Evolutionary conservation across 140 eudicot genomes (phyloP).

Genomic region (Flaveria floridana): DNA sequence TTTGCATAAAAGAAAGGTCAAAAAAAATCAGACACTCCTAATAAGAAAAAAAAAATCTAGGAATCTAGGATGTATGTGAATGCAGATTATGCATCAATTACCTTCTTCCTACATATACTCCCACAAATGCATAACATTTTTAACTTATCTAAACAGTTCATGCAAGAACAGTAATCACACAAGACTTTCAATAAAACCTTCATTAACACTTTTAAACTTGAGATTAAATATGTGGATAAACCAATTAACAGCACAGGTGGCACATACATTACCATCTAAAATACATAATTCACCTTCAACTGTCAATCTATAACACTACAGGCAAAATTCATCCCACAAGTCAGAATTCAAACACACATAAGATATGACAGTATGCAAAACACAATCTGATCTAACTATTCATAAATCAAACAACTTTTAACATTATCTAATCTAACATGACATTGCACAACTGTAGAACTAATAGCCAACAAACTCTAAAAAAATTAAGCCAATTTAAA

Average conservation of each 20-base stretch:
- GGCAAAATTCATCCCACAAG: neutral
- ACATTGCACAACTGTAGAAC: slow-evolving; percentile 14
- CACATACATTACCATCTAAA: neutral
- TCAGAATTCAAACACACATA: neutral
- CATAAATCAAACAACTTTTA: neutral
- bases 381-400: neutral
- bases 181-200: neutral
- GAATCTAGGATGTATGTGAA: neutral
- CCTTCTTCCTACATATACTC: slow-evolving; percentile 8
- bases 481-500: neutral
- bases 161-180: too few species aligned
- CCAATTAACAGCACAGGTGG: too few species aligned
- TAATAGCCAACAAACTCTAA: slow-evolving; percentile 15
- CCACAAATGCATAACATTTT: slow-evolving; percentile 1
- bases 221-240: too few species aligned
- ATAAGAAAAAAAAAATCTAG: neutral
- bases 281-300: neutral
- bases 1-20: neutral
- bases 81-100: slow-evolving; percentile 8
- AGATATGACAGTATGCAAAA: neutral
- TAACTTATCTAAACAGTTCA: neutral
- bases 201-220: slow-evolving; percentile 13
- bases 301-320: slow-evolving; percentile 15
- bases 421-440: neutral
- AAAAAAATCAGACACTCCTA: neutral